These are phyloP conservation scores for Scheffersomyces coipomensis DNA, from an alignment of 805 yeast species.

Conservation along the genomic window DNA sequence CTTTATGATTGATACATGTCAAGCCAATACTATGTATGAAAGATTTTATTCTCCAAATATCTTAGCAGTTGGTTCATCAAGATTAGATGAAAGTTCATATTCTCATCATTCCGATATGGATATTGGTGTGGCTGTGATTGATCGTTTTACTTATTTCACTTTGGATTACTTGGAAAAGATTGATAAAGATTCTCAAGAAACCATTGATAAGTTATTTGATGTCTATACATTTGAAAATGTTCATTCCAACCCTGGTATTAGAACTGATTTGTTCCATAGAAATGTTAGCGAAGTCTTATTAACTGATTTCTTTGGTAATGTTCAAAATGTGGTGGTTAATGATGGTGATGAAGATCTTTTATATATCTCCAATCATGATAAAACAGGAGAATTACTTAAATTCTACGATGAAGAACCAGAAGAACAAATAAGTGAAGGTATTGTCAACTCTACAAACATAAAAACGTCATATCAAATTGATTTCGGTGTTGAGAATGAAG, in stretches of 20 bases:
- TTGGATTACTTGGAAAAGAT: conserved; percentile 84
- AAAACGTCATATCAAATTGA: not conserved
- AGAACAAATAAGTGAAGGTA: not conserved
- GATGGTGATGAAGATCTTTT: conserved; percentile 41
- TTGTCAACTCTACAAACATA: not conserved
- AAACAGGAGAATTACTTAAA: conserved; percentile 14
- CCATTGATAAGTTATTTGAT: conserved; percentile 81
- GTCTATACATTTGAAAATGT: conserved; percentile 81
- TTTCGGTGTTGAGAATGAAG: conserved; percentile 8
- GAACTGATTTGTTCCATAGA: conserved; percentile 73
- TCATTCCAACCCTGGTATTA: conserved; percentile 91
- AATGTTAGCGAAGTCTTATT: conserved; percentile 66
- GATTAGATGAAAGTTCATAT: conserved; percentile 83
- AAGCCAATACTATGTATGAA: conserved; percentile 97
- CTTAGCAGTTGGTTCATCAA: conserved; percentile 89
- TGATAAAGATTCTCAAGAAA: conserved; percentile 68
- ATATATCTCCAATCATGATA: conserved; percentile 32
- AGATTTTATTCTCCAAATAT: conserved; percentile 90
- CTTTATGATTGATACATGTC: conserved; percentile 98
- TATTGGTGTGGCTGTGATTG: conserved; percentile 97
- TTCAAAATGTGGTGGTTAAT: conserved; percentile 72
- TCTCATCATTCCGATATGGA: conserved; percentile 96
- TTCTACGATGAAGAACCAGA: not conserved
- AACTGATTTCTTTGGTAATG: conserved; percentile 93
- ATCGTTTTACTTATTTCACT: conserved; percentile 90